phyloP scores from a whole-genome alignment of 805 yeast species.

The Wickerhamomyces alni region DNA sequence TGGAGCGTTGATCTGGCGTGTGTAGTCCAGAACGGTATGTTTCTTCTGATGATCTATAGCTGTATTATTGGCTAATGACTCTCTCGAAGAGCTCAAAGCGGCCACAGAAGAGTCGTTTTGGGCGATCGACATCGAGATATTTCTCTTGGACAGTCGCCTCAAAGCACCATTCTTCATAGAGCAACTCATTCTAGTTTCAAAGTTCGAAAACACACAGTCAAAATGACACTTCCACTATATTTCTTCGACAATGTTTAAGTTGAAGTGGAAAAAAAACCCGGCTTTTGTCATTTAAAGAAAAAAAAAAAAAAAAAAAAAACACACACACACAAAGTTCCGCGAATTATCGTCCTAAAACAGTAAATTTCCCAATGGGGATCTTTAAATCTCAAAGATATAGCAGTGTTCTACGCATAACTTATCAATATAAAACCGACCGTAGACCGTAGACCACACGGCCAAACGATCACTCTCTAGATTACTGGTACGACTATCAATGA shows the following conservation, averaged over 20 bases:
- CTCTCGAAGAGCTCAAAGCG: neutral
- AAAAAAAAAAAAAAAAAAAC: too few species aligned
- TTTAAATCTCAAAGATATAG: too few species aligned
- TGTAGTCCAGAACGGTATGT: neutral
- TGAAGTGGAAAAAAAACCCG: too few species aligned
- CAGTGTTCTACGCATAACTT: too few species aligned
- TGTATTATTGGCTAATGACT: neutral
- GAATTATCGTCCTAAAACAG: too few species aligned
- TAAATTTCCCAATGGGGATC: too few species aligned
- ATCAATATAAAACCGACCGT: too few species aligned
- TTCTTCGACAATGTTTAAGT: neutral
- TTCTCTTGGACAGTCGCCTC: conserved; percentile 1
- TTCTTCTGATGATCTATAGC: neutral
- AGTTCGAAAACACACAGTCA: neutral
- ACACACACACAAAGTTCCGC: too few species aligned
- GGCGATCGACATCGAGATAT: conserved; percentile 1
- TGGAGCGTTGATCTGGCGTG: neutral
- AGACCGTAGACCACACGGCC: too few species aligned
- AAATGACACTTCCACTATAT: neutral
- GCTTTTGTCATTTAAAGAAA: too few species aligned
- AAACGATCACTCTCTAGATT: too few species aligned
- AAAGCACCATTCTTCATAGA: neutral
- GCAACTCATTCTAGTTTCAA: neutral
- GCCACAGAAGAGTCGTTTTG: neutral
- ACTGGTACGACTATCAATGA: too few species aligned